Base-by-base conservation (phyloP, 2,329 filamentous ascomycete species). In the Diplodia intermedia region DNA sequence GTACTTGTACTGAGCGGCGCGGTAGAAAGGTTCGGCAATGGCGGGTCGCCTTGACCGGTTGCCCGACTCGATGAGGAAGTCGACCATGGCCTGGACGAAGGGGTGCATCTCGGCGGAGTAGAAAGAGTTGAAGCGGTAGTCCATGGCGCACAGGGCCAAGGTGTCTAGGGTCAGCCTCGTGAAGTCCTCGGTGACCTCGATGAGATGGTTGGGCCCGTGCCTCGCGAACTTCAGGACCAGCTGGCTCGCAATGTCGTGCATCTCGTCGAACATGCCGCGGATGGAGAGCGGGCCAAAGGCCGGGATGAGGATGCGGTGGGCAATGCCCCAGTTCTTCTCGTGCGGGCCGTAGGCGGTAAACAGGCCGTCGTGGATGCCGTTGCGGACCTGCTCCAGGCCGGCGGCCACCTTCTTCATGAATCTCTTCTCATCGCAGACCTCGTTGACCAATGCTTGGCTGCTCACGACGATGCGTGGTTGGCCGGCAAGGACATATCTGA, bases 201-300 rank as follows among this genome's bases (percentile, higher is more conserved):
- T 79, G 0, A 69, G 67, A 31, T 77, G 71, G 9, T 76, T 71
- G 1, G 76, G 67, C 4, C 78, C 77, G 63, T 87, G 83, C 40
- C 90, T 84, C 20, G 89, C 89, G 85, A 89, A 89, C 76, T 91
- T 91, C 78, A 91, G 82, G 11, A 85, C 84, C 61, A 92, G 78
- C 73, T 92, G 89, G 0, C 83, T 82, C 4, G 88, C 85, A 69
- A 91, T 87, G 71, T 91, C 90, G 56, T 77, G 74, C 76, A 77
- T 78, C 72, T 80, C 79, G 69, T 86, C 83, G 70, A 90, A 92
- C 90, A 92, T 92, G 67, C 79, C 81, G 43, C 86, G 84, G 72
- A 93, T 91, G 1, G 86, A 83, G 26, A 91, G 76, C 0, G 90
- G 90, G 0, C 90, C 90, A 75, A 92, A 91, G 2, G 89, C 89